Base-by-base conservation (phyloP, 805 yeast genomes). In the Starmerella bombi region DNA sequence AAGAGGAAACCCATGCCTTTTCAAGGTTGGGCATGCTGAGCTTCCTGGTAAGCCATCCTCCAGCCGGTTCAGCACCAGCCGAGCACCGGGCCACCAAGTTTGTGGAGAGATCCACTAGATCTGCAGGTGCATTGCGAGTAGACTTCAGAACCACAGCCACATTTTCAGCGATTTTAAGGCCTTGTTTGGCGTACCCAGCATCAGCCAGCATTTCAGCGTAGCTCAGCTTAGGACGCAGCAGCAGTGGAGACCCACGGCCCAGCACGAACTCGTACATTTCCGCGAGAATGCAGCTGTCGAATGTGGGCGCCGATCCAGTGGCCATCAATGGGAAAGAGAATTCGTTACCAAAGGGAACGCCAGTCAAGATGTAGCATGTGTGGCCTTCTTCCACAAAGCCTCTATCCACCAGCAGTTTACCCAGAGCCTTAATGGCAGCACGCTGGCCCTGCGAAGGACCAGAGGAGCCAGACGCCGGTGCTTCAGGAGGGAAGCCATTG, bases 1-100 rank as follows among this genome's bases (percentile, higher is more conserved):
- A 74, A 4, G 81, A 73, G 32, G 80, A 86, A 9, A 91, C 88
- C 94, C 94, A 83, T 40, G 84, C 77, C 55, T 74, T 79, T 50
- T 85, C 93, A 38, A 83, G 65, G 50, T 56, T 54, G 12, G 67
- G 66, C 52, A 77, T 75, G 20, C 55, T 54, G 22, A 62, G 49
- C 39, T 58, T 58, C n/a, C 61, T 50, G 12, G 82, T 78, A 48
- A 85, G 71, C 96, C 95, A 86, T 4, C 85, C 70, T 23, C 72
- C 70, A 2, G 52, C 40, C 3, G 46, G 33, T 5, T 47, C 38
- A 7, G 47, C 52, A 4, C 51, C 48, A 8, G 64, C 51, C 20
- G 45, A 37, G 15, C 56, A 37, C 14, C 59, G 49, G 4, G 25
- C 37, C 1, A 38, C 42, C 20, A 48, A 20, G 5, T 19, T 40